Evolutionary conservation across 192 early-diverging fungal species (phyloP), one percentile per base, ranked within the genome.

Genomic region (Mortierella hygrophila): DNA sequence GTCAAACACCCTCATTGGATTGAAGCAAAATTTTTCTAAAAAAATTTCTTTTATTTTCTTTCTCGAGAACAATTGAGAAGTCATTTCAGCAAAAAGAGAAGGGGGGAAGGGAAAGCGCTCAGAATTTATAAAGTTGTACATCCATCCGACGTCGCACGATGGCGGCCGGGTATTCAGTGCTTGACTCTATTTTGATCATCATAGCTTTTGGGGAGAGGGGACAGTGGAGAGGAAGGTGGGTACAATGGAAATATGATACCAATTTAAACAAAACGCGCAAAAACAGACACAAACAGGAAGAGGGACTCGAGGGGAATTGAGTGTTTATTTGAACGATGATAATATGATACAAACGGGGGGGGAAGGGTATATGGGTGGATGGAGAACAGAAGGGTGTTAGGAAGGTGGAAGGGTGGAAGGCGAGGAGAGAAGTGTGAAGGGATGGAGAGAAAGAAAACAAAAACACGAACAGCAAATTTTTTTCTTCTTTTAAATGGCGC

Each of bases 81-180:
- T 40, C 47, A 49, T 65, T 26, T 65, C 32, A 9, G 35, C 60
- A 65, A 60, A 23, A 38, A 20, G 18, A 9, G 41, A 68, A 26
- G 63, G 35, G 54, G 46, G 32, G 32, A n/a, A 32, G 35, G 49
- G 65, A 32, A 40, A 69, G 82, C 82, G 82, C 82, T 85, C 82
- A 85, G 82, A 85, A 78, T 85, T 70, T 79, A 78, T 83, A 83
- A 83, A 75, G 78, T 79, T 85, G 82, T 85, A 16, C 82, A 85
- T 85, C 82, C 82, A 85, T 85, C 82, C 82, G 82, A 85, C 82
- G 54, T 85, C 82, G 82, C 82, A 85, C 82, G 82, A 76, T 85
- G 82, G 82, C 82, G 82, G 82, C 82, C 82, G 82, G 82, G 82
- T 85, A 85, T 85, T 85, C 82, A 85, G 82, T 85, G 82, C 82